phyloP scores from a whole-genome alignment of 2,329 filamentous ascomycete species.

The Cytospora mali region DNA sequence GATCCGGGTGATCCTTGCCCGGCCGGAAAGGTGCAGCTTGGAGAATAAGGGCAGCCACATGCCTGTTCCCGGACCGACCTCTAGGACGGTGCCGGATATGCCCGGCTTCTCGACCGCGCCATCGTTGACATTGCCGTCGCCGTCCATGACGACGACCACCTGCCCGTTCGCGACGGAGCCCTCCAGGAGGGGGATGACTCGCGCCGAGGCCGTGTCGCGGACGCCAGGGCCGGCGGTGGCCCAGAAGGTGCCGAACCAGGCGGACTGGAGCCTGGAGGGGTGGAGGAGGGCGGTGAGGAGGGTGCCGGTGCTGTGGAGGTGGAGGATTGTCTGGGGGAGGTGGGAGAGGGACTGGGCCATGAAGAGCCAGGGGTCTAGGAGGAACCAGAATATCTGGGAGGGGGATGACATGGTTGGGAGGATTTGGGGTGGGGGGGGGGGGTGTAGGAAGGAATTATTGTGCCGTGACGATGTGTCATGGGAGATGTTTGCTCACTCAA shows the following conservation, averaged over 20 bases:
- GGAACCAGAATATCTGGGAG: conserved; percentile 34
- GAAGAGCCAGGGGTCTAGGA: conserved; percentile 56
- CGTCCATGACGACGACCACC: background rate
- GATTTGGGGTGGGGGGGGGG: no score
- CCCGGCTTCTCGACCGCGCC: conserved; percentile 32
- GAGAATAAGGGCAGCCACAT: conserved; percentile 61
- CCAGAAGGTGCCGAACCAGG: conserved; percentile 68
- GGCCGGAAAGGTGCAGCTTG: conserved; percentile 21
- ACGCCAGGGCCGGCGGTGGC: conserved; percentile 53
- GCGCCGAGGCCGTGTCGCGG: conserved; percentile 43
- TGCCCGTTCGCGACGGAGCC: conserved; percentile 47
- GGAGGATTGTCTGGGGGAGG: conserved; percentile 47
- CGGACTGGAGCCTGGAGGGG: conserved; percentile 44
- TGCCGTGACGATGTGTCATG: no score
- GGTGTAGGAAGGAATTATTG: no score
- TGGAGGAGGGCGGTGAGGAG: conserved; percentile 52
- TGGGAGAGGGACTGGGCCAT: conserved; percentile 51
- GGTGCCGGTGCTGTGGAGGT: conserved; percentile 49
- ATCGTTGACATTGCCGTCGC: conserved; percentile 12
- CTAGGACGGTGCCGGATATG: conserved; percentile 56
- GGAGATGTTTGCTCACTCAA: no score
- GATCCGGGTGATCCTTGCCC: conserved; percentile 48
- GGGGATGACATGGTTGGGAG: conserved; percentile 24
- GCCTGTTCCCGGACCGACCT: conserved; percentile 64
- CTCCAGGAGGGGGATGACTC: conserved; percentile 58